phyloP scores from a whole-genome alignment of 2,329 filamentous ascomycete species.

The Endothia cerciana region DNA sequence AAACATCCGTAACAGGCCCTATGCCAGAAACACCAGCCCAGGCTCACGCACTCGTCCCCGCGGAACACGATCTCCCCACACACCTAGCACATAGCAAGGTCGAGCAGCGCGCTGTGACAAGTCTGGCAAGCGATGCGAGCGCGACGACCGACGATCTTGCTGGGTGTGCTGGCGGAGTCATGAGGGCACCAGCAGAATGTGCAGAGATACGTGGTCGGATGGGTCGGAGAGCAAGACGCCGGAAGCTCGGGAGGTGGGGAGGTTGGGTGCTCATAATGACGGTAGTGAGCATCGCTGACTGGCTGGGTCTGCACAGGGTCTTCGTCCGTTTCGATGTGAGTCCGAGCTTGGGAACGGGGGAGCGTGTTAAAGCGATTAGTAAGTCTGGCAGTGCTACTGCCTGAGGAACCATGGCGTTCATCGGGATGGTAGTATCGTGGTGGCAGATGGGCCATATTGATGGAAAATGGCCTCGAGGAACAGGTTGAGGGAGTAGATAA shows the following conservation, averaged over 20 bases:
- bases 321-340: background rate
- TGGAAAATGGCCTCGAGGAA: background rate
- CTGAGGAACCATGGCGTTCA: background rate
- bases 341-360: background rate
- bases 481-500: background rate
- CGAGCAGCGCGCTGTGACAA: constrained; percentile 53
- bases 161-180: constrained; percentile 35
- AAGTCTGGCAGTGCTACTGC: background rate
- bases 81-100: constrained; percentile 61
- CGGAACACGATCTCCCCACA: constrained; percentile 59
- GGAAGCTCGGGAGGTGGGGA: background rate
- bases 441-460: constrained; percentile 13
- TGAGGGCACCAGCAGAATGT: constrained; percentile 57
- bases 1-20: constrained; percentile 59
- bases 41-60: constrained; percentile 58
- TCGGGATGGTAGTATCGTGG: background rate
- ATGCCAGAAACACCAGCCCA: constrained; percentile 67
- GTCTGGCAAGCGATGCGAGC: constrained; percentile 52
- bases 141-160: constrained; percentile 48
- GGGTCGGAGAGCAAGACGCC: background rate
- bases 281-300: background rate
- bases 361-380: background rate
- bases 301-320: background rate
- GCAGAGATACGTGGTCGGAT: constrained; percentile 49
- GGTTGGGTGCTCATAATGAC: background rate